Evolutionary conservation across 306 rosid genomes (phyloP).

Genomic region (Fragaria ananassa): DNA sequence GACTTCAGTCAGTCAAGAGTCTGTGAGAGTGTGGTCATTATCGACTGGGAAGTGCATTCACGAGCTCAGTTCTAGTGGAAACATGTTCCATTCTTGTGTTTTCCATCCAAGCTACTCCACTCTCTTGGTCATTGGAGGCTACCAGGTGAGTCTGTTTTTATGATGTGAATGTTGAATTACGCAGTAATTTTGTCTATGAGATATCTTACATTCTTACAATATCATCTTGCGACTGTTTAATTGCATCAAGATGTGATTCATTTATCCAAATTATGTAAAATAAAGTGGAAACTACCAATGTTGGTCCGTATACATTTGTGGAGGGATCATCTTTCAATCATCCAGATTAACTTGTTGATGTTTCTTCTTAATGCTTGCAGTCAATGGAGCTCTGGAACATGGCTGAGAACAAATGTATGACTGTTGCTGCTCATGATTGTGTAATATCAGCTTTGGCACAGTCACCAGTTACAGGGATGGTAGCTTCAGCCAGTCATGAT

Average conservation of each 20-base stretch:
- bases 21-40: slow-evolving; percentile 80
- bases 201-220: neutral
- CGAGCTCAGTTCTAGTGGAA: slow-evolving; percentile 71
- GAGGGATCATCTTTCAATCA: neutral
- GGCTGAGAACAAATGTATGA: slow-evolving; percentile 76
- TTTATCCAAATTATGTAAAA: neutral
- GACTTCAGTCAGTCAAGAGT: slow-evolving; percentile 79
- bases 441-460: slow-evolving; percentile 79
- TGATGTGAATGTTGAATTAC: neutral
- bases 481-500: slow-evolving; percentile 89
- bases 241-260: neutral
- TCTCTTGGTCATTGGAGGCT: slow-evolving; percentile 86
- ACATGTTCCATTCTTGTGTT: slow-evolving; percentile 67
- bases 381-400: slow-evolving; percentile 84
- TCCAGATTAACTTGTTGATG: slow-evolving; percentile 15
- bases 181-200: neutral
- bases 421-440: slow-evolving; percentile 71
- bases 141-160: slow-evolving; percentile 54
- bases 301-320: neutral
- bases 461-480: slow-evolving; percentile 75
- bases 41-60: slow-evolving; percentile 77
- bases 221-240: neutral
- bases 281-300: neutral
- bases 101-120: slow-evolving; percentile 86
- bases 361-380: slow-evolving; percentile 44